A percentile compares a stretch with the other conserved stretches of the same genome.
Evolutionary conservation across 2,329 filamentous ascomycete species (phyloP).

Genomic region (Hortaea werneckii): DNA sequence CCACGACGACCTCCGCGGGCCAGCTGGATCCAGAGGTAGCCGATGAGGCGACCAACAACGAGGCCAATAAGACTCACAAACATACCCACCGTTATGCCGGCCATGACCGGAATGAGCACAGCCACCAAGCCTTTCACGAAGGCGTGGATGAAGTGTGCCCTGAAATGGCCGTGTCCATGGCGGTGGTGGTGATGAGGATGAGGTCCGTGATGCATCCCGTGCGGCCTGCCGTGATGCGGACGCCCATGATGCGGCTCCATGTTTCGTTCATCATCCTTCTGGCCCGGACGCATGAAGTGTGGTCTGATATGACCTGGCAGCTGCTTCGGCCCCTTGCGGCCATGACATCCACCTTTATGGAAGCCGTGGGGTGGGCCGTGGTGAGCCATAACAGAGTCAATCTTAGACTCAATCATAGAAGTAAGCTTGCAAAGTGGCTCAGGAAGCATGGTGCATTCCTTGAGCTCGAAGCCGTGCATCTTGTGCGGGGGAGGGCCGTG

Average conservation of each 20-base stretch:
- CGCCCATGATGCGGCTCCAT: constrained; percentile 9
- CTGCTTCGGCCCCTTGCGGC: constrained; percentile 14
- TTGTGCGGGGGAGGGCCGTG: constrained; percentile 1
- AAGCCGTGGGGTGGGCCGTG: constrained; percentile 14
- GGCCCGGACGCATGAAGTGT: constrained; percentile 19
- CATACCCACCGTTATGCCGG: constrained; percentile 60
- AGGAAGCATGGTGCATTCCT: constrained; percentile 28
- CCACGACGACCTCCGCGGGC: constrained; percentile 36
- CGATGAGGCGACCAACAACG: constrained; percentile 51
- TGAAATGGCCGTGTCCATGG: constrained; percentile 24
- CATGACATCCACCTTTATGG: constrained; percentile 19
- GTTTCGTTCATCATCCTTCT: constrained; percentile 7
- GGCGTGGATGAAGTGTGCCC: constrained; percentile 33
- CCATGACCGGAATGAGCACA: constrained; percentile 56
- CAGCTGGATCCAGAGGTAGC: constrained; percentile 49
- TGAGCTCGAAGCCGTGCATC: constrained; percentile 14
- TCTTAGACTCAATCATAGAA: constrained; percentile 38
- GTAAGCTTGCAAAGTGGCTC: constrained; percentile 48
- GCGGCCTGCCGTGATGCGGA: constrained; percentile 17
- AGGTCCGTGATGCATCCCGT: constrained; percentile 13
- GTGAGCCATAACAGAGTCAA: constrained; percentile 34
- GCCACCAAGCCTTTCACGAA: constrained; percentile 48
- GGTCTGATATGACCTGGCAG: constrained; percentile 20
- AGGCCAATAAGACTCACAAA: constrained; percentile 58
- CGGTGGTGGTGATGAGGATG: constrained; percentile 16